Conservation (phyloP, 805 yeast species). For the Pichia rugopelliculosa region DNA sequence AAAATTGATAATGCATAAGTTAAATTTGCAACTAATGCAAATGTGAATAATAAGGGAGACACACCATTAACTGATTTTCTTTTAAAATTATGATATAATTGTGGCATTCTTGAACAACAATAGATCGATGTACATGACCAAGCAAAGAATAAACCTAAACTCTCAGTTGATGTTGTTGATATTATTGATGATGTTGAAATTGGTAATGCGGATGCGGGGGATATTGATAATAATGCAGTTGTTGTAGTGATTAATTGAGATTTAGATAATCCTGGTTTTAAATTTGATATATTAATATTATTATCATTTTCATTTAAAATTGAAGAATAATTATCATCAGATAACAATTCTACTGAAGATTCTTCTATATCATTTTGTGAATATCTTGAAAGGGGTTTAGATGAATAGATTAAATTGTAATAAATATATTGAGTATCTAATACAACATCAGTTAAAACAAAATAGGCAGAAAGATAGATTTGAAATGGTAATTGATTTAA, state of each 20-base stretch:
- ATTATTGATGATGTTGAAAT: conserved; percentile 3
- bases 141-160: conserved; percentile 35
- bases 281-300: background rate
- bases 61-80: conserved; percentile 84
- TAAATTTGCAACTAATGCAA: conserved; percentile 73
- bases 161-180: background rate
- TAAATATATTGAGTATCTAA: conserved; percentile 66
- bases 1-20: conserved; percentile 72
- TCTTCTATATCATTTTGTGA: background rate
- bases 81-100: conserved; percentile 63
- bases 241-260: conserved; percentile 6
- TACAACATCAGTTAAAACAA: conserved; percentile 61
- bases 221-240: conserved; percentile 1
- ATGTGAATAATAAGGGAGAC: conserved; percentile 69
- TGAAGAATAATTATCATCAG: background rate
- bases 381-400: background rate
- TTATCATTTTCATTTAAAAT: background rate
- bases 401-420: conserved; percentile 31
- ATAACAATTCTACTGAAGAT: background rate
- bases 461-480: conserved; percentile 62
- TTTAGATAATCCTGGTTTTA: conserved; percentile 4
- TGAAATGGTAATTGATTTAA: conserved; percentile 82
- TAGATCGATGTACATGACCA: conserved; percentile 78
- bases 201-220: conserved; percentile 10
- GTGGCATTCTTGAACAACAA: conserved; percentile 77